These are phyloP conservation scores for Claviceps spartinae DNA, from an alignment of 2,329 filamentous ascomycete genomes.

Conservation along the genomic window DNA sequence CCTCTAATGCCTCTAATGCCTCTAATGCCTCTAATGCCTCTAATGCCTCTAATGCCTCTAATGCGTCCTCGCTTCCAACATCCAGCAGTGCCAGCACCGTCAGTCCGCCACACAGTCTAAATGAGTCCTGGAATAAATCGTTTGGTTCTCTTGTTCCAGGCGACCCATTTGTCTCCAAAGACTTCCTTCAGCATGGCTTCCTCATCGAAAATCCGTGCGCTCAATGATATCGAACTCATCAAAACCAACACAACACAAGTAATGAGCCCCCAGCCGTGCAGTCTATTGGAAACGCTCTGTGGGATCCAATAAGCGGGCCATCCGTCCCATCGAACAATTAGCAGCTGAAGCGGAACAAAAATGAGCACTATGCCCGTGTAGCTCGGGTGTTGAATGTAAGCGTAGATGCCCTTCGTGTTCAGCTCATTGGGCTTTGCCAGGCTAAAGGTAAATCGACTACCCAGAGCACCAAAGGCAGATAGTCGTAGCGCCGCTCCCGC, in stretches of 20 bases:
- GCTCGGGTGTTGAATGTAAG: slow-evolving; percentile 37
- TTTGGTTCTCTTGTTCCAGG: slow-evolving; percentile 32
- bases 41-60: not conserved
- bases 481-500: slow-evolving; percentile 19
- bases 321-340: slow-evolving; percentile 26
- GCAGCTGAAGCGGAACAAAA: slow-evolving; percentile 14
- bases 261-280: slow-evolving; percentile 2
- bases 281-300: slow-evolving; percentile 7
- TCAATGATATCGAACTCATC: not conserved
- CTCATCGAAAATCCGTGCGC: slow-evolving; percentile 30
- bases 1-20: not conserved
- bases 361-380: slow-evolving; percentile 31
- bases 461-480: slow-evolving; percentile 29
- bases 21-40: too few species aligned
- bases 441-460: slow-evolving; percentile 39
- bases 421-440: slow-evolving; percentile 32
- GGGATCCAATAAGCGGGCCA: slow-evolving; percentile 25
- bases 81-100: not conserved
- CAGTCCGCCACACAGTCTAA: not conserved
- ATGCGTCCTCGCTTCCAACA: not conserved
- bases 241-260: not conserved
- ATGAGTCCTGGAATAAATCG: slow-evolving; percentile 29
- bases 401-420: slow-evolving; percentile 33
- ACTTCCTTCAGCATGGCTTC: slow-evolving; percentile 33
- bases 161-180: slow-evolving; percentile 35